These are phyloP conservation scores for Linnemannia exigua DNA, from an alignment of 192 early-diverging fungal species.

Conservation along the genomic window DNA sequence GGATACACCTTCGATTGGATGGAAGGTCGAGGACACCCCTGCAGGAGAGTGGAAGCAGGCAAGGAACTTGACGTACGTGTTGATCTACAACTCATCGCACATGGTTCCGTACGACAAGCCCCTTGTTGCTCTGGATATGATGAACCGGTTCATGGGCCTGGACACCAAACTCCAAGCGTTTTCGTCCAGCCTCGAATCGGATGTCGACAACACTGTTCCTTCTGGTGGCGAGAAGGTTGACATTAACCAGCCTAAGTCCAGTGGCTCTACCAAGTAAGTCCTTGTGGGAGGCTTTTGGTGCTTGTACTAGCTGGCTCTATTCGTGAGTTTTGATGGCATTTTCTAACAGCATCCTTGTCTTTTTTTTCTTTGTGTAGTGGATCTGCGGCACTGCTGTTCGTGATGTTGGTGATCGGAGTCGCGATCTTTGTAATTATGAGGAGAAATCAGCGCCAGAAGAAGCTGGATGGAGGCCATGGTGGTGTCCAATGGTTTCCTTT, in stretches of 20 bases:
- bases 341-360: neutral
- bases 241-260: slow-evolving; percentile 40
- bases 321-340: neutral
- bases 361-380: slow-evolving; percentile 34
- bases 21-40: slow-evolving; percentile 61
- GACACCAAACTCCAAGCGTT: slow-evolving; percentile 37
- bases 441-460: slow-evolving; percentile 33
- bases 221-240: slow-evolving; percentile 38
- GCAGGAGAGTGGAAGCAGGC: slow-evolving; percentile 61
- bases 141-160: slow-evolving; percentile 85
- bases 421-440: slow-evolving; percentile 40
- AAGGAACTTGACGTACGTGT: slow-evolving; percentile 83
- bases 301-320: neutral
- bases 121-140: slow-evolving; percentile 83
- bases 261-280: slow-evolving; percentile 21
- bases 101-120: slow-evolving; percentile 95
- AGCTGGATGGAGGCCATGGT: slow-evolving; percentile 20
- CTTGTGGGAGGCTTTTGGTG: neutral
- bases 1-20: slow-evolving; percentile 56
- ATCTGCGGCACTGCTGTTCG: slow-evolving; percentile 37
- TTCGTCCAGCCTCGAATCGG: slow-evolving; percentile 20
- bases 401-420: slow-evolving; percentile 37
- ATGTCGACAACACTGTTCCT: neutral
- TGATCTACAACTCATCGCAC: slow-evolving; percentile 88
- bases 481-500: slow-evolving; percentile 46